Evolutionary conservation across 179 eudicot genomes (phyloP).

Genomic region (Pouteria campechiana): DNA sequence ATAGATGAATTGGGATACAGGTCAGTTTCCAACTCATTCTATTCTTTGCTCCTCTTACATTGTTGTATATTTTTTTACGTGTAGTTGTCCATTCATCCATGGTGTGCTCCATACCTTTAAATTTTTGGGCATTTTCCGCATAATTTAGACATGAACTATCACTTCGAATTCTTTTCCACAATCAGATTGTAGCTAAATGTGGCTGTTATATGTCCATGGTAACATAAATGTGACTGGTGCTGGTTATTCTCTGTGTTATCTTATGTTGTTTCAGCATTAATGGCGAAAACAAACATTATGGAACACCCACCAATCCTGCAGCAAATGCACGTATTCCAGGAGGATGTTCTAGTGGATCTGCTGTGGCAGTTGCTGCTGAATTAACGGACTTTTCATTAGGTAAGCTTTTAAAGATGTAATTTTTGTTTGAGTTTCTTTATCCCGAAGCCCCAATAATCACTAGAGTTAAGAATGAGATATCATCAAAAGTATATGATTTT

Average conservation of each 20-base stretch:
- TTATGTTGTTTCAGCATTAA: conserved; percentile 60
- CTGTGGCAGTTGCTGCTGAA: conserved; percentile 89
- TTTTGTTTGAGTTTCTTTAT: not conserved
- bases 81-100: too few relatives aligned
- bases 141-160: too few relatives aligned
- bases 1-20: conserved; percentile 88
- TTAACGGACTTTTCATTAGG: conserved; percentile 87
- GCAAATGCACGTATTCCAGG: conserved; percentile 63
- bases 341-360: conserved; percentile 92
- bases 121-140: conserved; percentile 3
- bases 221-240: too few relatives aligned
- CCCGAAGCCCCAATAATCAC: too few relatives aligned
- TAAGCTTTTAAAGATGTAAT: too few relatives aligned
- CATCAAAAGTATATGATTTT: not conserved
- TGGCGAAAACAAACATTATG: conserved; percentile 90
- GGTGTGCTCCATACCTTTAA: conserved; percentile 2
- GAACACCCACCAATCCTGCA: conserved; percentile 78
- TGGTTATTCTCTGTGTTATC: too few relatives aligned
- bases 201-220: too few relatives aligned
- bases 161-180: too few relatives aligned
- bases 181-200: too few relatives aligned
- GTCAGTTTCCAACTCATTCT: conserved; percentile 24
- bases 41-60: not conserved
- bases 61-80: not conserved
- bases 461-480: too few relatives aligned